Evolutionary conservation across 2,329 filamentous ascomycete genomes (phyloP).

Genomic region (Penicillium glabrum): DNA sequence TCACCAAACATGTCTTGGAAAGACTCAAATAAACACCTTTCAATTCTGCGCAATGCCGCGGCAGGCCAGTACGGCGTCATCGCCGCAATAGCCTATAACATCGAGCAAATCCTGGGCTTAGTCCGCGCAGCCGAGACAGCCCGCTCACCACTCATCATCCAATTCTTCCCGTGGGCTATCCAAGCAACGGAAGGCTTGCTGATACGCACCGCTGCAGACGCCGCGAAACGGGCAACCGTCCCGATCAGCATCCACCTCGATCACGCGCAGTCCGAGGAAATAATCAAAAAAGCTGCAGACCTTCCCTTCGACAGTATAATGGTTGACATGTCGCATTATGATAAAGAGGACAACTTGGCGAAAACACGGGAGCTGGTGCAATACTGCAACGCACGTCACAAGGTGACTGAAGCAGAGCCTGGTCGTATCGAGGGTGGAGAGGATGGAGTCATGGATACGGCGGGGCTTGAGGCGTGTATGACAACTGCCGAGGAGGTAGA

Average conservation of each 20-base stretch:
- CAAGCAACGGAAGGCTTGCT: constrained; percentile 58
- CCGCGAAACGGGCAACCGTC: too few species aligned
- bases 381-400: constrained; percentile 49
- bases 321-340: too few species aligned
- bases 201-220: constrained; percentile 28
- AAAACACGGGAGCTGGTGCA: too few species aligned
- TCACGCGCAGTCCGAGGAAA: too few species aligned
- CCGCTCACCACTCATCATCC: constrained; percentile 64
- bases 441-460: constrained; percentile 68
- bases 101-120: constrained; percentile 66
- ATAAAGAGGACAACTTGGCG: too few species aligned
- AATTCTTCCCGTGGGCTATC: constrained; percentile 70
- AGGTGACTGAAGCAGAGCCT: constrained; percentile 67
- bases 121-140: constrained; percentile 67
- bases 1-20: too few species aligned
- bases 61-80: constrained; percentile 57
- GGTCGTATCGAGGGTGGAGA: constrained; percentile 69
- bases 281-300: too few species aligned
- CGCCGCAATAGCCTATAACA: constrained; percentile 52
- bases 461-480: constrained; percentile 54
- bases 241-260: too few species aligned
- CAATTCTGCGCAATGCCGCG: constrained; percentile 57
- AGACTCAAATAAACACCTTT: constrained; percentile 11
- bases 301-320: too few species aligned
- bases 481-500: constrained; percentile 67